These are phyloP conservation scores for Boletus tomentosulus DNA, from an alignment of 768 basidiomycete genomes.

Conservation along the genomic window DNA sequence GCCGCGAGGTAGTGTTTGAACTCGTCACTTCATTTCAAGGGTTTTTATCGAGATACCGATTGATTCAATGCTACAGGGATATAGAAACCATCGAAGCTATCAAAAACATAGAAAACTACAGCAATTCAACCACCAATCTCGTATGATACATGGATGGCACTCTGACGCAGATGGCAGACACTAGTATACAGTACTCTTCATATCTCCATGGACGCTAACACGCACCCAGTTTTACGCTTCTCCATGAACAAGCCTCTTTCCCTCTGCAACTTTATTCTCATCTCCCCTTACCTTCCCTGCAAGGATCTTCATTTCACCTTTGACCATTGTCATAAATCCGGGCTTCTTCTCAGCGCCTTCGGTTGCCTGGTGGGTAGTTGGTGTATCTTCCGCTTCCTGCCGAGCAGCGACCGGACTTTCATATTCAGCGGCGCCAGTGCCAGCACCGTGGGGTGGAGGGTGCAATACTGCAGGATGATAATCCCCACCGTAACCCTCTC, in stretches of 20 bases:
- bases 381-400: background rate
- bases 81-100: background rate
- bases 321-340: conserved; percentile 28
- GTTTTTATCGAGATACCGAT: too few species aligned
- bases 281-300: conserved; percentile 30
- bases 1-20: too few species aligned
- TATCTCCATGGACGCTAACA: background rate
- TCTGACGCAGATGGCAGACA: background rate
- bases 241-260: conserved; percentile 26
- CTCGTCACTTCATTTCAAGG: too few species aligned
- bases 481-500: conserved; percentile 10
- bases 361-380: background rate
- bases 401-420: background rate
- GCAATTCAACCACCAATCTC: conserved; percentile 2
- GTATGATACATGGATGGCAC: conserved; percentile 7
- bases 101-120: background rate
- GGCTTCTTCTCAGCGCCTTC: conserved; percentile 18
- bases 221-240: conserved; percentile 11
- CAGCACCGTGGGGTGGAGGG: conserved; percentile 17
- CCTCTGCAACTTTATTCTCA: conserved; percentile 26
- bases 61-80: background rate
- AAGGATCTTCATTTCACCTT: conserved; percentile 33
- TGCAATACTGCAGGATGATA: conserved; percentile 31
- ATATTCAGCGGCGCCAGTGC: conserved; percentile 14
- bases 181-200: conserved; percentile 4